These are phyloP conservation scores for Apiospora koreana DNA, from an alignment of 2,329 filamentous ascomycete genomes.

Conservation along the genomic window DNA sequence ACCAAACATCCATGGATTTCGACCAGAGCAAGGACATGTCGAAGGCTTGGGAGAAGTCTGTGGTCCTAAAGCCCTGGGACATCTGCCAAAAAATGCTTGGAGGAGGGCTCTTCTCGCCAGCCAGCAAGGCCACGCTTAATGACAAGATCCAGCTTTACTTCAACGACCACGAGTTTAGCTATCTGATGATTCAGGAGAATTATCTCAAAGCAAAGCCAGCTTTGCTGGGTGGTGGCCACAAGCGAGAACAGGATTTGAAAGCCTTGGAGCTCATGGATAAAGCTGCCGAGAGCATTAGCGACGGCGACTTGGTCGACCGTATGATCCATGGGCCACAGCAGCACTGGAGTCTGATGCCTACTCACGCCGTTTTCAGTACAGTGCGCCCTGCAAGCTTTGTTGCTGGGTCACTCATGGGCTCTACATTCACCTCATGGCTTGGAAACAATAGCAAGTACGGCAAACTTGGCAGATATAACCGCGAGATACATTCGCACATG, in stretches of 20 bases:
- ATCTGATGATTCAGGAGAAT: constrained; percentile 97
- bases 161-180: constrained; percentile 98
- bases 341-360: constrained; percentile 97
- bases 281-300: constrained; percentile 93
- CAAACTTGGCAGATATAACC: constrained; percentile 77
- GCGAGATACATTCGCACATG: constrained; percentile 98
- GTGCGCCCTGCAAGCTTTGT: constrained; percentile 88
- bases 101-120: constrained; percentile 79
- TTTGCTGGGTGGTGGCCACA: constrained; percentile 57
- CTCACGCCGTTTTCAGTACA: constrained; percentile 93
- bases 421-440: constrained; percentile 86
- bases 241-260: constrained; percentile 74
- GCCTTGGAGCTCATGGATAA: constrained; percentile 82
- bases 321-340: constrained; percentile 99
- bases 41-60: constrained; percentile 97
- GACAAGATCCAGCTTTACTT: constrained; percentile 99
- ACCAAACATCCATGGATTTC: constrained; percentile 76
- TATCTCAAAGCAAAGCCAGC: constrained; percentile 84
- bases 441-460: constrained; percentile 90
- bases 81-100: constrained; percentile 92
- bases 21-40: constrained; percentile 91
- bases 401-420: constrained; percentile 73
- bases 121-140: constrained; percentile 85
- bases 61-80: constrained; percentile 96
- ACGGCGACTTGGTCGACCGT: constrained; percentile 91